These are phyloP conservation scores for Aschersonia sp. DNA, from an alignment of 2,329 filamentous ascomycete species.

Conservation along the genomic window DNA sequence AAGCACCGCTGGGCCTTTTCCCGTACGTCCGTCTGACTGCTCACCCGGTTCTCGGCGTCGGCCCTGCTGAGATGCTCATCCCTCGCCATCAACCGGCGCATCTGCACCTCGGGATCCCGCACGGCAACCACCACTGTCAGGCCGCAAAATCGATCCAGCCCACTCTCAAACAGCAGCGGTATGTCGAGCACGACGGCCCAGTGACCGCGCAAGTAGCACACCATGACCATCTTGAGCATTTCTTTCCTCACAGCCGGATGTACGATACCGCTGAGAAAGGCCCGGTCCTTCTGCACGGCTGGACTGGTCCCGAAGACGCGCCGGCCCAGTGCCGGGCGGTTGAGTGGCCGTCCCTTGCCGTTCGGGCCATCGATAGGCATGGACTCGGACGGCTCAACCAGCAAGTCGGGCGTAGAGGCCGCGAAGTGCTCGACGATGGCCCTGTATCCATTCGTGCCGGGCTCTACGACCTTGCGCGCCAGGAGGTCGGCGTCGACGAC, in stretches of 20 bases:
- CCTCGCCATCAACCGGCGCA: slow-evolving; percentile 58
- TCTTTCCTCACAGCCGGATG: slow-evolving; percentile 78
- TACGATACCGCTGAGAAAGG: slow-evolving; percentile 74
- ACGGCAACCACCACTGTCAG: slow-evolving; percentile 81
- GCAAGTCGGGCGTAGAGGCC: slow-evolving; percentile 71
- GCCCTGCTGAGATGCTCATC: slow-evolving; percentile 69
- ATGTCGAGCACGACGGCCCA: slow-evolving; percentile 92
- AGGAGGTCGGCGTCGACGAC: slow-evolving; percentile 90
- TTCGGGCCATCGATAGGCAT: slow-evolving; percentile 38
- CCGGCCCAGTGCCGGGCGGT: slow-evolving; percentile 71
- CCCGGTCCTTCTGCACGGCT: slow-evolving; percentile 56
- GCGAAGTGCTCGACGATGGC: slow-evolving; percentile 73
- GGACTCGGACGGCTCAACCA: slow-evolving; percentile 43
- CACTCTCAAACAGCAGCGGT: slow-evolving; percentile 79
- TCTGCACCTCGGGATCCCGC: slow-evolving; percentile 65
- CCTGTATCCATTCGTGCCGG: slow-evolving; percentile 71
- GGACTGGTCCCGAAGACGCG: slow-evolving; percentile 74
- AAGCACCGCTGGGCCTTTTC: slow-evolving; percentile 68
- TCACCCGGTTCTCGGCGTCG: slow-evolving; percentile 76
- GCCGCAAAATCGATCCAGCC: slow-evolving; percentile 74
- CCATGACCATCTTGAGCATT: slow-evolving; percentile 64
- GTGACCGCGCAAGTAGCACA: slow-evolving; percentile 56
- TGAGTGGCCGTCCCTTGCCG: slow-evolving; percentile 60
- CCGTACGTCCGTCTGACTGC: slow-evolving; percentile 73
- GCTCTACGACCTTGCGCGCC: slow-evolving; percentile 86